These are phyloP conservation scores for Pseudocercospora musae DNA, from an alignment of 2,329 filamentous ascomycete genomes.

Conservation along the genomic window DNA sequence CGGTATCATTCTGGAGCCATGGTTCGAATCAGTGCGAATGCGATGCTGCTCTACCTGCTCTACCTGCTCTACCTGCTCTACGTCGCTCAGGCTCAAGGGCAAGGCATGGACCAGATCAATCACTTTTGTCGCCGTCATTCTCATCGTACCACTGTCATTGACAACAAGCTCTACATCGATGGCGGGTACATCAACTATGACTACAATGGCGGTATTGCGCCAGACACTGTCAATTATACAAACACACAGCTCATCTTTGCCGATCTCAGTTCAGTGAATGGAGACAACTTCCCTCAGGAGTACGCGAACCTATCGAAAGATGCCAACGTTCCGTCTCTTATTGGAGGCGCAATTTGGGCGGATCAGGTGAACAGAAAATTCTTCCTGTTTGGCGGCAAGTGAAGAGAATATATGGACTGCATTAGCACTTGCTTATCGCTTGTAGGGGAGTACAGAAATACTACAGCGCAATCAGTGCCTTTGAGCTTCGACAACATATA, in stretches of 20 bases:
- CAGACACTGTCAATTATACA: conserved; percentile 52
- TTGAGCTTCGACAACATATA: background rate
- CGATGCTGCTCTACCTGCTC: background rate
- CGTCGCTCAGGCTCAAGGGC: background rate
- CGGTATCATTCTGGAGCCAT: background rate
- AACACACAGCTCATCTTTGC: conserved; percentile 58
- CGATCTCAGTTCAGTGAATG: conserved; percentile 45
- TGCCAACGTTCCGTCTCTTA: conserved; percentile 51
- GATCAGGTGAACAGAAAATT: conserved; percentile 62
- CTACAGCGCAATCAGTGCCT: background rate
- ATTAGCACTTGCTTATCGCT: conserved; percentile 37
- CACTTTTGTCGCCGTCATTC: conserved; percentile 51
- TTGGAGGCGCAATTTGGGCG: conserved; percentile 54
- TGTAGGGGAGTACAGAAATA: conserved; percentile 29
- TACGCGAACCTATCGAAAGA: conserved; percentile 60
- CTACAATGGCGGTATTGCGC: conserved; percentile 43
- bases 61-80: background rate
- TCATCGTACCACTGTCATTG: conserved; percentile 60
- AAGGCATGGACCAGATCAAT: conserved; percentile 48
- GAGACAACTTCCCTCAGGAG: conserved; percentile 49
- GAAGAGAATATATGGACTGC: background rate
- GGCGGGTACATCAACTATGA: conserved; percentile 57
- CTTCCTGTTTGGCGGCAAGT: conserved; percentile 61
- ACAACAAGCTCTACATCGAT: conserved; percentile 60
- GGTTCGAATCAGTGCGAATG: background rate